Percentiles rank a stretch among this genome's conserved stretches.
phyloP scores from a whole-genome alignment of 495 filamentous ascomycete species.

The Bryoglossum gracile region DNA sequence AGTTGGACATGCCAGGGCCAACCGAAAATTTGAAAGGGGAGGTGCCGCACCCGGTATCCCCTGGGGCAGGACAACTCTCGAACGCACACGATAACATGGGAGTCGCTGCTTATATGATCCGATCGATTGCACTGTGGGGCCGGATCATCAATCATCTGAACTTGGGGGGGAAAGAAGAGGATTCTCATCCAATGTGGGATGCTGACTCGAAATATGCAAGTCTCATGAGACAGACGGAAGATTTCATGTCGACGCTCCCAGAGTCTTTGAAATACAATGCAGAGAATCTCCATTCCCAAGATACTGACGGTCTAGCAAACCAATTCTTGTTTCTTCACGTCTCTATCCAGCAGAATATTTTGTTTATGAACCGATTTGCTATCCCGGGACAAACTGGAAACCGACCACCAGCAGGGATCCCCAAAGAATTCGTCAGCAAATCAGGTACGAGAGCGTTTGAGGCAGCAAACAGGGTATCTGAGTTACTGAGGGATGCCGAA shows the following conservation, averaged over 20 bases:
- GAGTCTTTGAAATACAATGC: constrained; percentile 59
- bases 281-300: constrained; percentile 80
- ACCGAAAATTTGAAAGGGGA: constrained; percentile 79
- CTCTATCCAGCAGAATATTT: constrained; percentile 75
- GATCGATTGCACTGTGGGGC: constrained; percentile 81
- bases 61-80: constrained; percentile 54
- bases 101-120: constrained; percentile 85
- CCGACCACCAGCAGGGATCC: constrained; percentile 63
- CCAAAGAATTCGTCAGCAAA: constrained; percentile 70
- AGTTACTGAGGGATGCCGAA: constrained; percentile 70
- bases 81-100: constrained; percentile 85
- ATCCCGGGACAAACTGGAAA: constrained; percentile 64
- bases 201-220: constrained; percentile 64
- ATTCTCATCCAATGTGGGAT: constrained; percentile 72
- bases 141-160: constrained; percentile 85
- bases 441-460: constrained; percentile 70
- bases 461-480: constrained; percentile 85
- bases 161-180: constrained; percentile 79
- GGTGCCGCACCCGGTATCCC: constrained; percentile 55
- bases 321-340: constrained; percentile 96
- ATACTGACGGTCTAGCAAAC: constrained; percentile 75
- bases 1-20: constrained; percentile 81
- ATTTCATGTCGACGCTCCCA: constrained; percentile 64
- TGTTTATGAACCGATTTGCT: constrained; percentile 87
- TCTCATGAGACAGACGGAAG: constrained; percentile 63